Evolutionary conservation across 495 filamentous ascomycete species (phyloP).

Genomic region (Darksidea phi): DNA sequence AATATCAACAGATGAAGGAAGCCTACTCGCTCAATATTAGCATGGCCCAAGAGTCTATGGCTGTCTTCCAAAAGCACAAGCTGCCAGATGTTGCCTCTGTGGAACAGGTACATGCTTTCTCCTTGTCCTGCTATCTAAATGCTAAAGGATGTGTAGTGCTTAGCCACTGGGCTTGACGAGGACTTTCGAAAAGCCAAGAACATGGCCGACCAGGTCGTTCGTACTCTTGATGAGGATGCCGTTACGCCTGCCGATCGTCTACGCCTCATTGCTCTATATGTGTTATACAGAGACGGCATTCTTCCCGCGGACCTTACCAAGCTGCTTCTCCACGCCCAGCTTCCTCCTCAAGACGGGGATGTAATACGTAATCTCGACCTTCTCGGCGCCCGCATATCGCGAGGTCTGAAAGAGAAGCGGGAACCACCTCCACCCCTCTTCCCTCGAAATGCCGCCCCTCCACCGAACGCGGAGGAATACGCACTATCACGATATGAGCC

Average conservation of each 20-base stretch:
- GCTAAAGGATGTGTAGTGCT: slow-evolving; percentile 51
- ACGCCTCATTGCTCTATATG: slow-evolving; percentile 78
- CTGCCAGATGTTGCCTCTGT: slow-evolving; percentile 81
- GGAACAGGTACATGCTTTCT: slow-evolving; percentile 58
- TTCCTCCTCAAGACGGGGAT: slow-evolving; percentile 70
- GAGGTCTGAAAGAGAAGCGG: slow-evolving; percentile 72
- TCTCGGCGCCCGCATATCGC: slow-evolving; percentile 73
- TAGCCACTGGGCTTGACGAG: slow-evolving; percentile 91
- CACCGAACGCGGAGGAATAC: slow-evolving; percentile 52
- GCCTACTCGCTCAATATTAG: slow-evolving; percentile 90
- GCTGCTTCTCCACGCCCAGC: slow-evolving; percentile 76
- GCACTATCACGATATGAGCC: slow-evolving; percentile 61
- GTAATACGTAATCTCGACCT: slow-evolving; percentile 76
- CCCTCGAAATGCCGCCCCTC: slow-evolving; percentile 54
- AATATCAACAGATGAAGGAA: slow-evolving; percentile 93
- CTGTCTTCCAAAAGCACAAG: slow-evolving; percentile 78
- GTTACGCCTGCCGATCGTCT: slow-evolving; percentile 71
- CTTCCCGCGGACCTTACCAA: slow-evolving; percentile 81
- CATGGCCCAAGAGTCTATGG: slow-evolving; percentile 99
- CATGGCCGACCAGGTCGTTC: slow-evolving; percentile 77
- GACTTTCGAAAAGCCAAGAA: slow-evolving; percentile 89
- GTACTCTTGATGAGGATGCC: slow-evolving; percentile 77
- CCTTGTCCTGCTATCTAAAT: slow-evolving; percentile 11
- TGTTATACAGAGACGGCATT: slow-evolving; percentile 85
- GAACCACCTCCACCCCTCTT: slow-evolving; percentile 66